Percentiles rank a stretch among this genome's conserved stretches.
Evolutionary conservation across 2,329 filamentous ascomycete species (phyloP).

Genomic region (Biscogniauxia sp.): DNA sequence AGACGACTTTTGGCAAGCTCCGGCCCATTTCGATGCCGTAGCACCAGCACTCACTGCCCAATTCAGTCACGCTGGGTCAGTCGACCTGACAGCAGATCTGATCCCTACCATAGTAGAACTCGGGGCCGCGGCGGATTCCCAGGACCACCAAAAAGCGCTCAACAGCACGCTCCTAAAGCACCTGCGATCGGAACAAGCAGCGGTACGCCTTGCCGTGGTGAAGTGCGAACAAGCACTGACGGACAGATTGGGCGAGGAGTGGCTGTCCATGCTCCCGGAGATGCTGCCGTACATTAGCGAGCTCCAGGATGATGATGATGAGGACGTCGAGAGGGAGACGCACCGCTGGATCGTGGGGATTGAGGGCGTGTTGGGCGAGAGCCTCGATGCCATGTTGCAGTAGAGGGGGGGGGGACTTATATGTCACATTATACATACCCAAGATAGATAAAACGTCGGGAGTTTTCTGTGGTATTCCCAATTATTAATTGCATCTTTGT

Average conservation of each 20-base stretch:
- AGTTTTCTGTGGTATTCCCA: neutral
- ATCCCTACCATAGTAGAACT: conserved; percentile 78
- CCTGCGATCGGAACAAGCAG: conserved; percentile 69
- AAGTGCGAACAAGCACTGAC: conserved; percentile 79
- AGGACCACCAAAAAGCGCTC: conserved; percentile 87
- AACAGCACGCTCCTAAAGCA: conserved; percentile 76
- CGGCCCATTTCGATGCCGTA: conserved; percentile 77
- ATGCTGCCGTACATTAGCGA: conserved; percentile 97
- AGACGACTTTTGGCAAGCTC: conserved; percentile 94
- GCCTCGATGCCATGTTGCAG: conserved; percentile 86
- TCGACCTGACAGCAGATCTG: conserved; percentile 50
- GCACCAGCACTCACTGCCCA: conserved; percentile 68
- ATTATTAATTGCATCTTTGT: neutral
- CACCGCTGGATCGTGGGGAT: conserved; percentile 88
- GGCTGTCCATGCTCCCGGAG: conserved; percentile 86
- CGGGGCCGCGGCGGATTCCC: conserved; percentile 75
- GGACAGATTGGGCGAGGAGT: conserved; percentile 82
- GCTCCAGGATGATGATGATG: conserved; percentile 93
- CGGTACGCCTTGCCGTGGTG: conserved; percentile 77
- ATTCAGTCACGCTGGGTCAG: conserved; percentile 47
- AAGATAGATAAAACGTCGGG: neutral
- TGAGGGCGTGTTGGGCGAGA: conserved; percentile 86
- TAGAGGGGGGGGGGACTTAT: conserved; percentile 38
- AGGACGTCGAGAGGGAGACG: conserved; percentile 85
- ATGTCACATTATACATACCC: neutral